phyloP scores from a whole-genome alignment of 768 basidiomycete species.

The Epithele typhae region DNA sequence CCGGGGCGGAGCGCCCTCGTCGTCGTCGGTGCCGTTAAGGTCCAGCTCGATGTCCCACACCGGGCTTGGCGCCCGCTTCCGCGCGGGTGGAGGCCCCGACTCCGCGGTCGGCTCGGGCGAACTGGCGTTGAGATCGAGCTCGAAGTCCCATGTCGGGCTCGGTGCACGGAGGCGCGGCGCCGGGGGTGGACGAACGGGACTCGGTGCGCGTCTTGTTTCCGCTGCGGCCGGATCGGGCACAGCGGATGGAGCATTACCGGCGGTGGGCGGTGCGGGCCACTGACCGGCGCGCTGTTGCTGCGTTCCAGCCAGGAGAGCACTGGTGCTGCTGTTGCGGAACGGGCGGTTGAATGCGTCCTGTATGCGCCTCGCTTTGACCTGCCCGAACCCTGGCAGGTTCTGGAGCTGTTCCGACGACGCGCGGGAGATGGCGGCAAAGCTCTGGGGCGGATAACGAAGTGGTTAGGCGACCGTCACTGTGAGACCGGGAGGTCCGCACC shows the following conservation, averaged over 20 bases:
- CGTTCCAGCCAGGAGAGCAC: constrained; percentile 29
- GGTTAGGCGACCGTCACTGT: background rate
- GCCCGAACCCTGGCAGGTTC: constrained; percentile 88
- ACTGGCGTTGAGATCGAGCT: constrained; percentile 43
- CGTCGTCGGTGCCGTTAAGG: constrained; percentile 20
- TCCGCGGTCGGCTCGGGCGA: constrained; percentile 18
- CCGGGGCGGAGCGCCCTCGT: background rate
- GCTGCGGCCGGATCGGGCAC: background rate
- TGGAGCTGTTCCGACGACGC: constrained; percentile 72
- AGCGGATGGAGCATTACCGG: background rate
- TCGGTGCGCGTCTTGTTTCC: background rate
- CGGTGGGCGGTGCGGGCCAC: background rate
- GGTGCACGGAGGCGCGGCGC: constrained; percentile 30
- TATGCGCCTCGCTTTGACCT: constrained; percentile 88
- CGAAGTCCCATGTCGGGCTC: constrained; percentile 74
- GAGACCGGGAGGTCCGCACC: constrained; percentile 46
- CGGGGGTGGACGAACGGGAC: constrained; percentile 2
- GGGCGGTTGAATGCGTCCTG: constrained; percentile 90
- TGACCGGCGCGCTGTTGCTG: constrained; percentile 9
- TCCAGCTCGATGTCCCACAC: constrained; percentile 47
- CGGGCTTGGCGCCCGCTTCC: constrained; percentile 24
- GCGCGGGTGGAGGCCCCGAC: constrained; percentile 8
- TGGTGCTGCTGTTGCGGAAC: constrained; percentile 67
- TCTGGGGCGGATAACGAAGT: constrained; percentile 40
- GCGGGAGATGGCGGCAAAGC: constrained; percentile 76